Evolutionary conservation across 2,329 filamentous ascomycete genomes (phyloP), one percentile per base, ranked within the genome.

Genomic region (Fonsecaea pugnacius): DNA sequence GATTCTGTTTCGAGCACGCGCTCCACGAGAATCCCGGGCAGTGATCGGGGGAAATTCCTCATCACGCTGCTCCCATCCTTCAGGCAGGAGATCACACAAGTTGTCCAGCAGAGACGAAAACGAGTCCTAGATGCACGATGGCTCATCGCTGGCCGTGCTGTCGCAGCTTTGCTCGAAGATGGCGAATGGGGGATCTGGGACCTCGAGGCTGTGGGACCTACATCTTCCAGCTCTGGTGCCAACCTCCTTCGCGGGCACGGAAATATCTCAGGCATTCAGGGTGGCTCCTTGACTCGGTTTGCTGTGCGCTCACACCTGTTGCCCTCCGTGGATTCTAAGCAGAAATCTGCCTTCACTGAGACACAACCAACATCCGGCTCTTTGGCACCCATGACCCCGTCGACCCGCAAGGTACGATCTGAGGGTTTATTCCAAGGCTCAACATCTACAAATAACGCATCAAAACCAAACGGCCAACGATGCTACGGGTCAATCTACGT

Each of bases 101-200:
- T 48, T 36, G 38, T 38, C 16, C 60, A 75, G 2, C 68, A 72
- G 16, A 74, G 72, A 35, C 76, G 79, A 33, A 82, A 81, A 65
- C 73, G 71, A 14, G 75, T 82, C 35, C 73, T 82, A 14, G 77
- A 80, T 69, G 78, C 79, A 9, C 73, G 77, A 61, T 82, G 80
- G 80, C 78, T 79, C 12, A 71, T 80, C 32, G 76, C 75, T 43
- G 80, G 80, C 27, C 76, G 76, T 62, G 78, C 78, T 10, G 72
- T 82, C 27, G 75, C 82, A 70, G 78, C 77, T 4, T 72, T 82
- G 51, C 73, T 81, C 52, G 76, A 76, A 6, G 78, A 81, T 69
- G 79, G 79, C 2, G 77, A 80, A 71, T 82, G 80, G 79, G 80
- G 80, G 16, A 75, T 82, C 12, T 82, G 80, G 80, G 79, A 82